These are phyloP conservation scores for Vicia villosa DNA, from an alignment of 306 rosid genomes.

Conservation along the genomic window DNA sequence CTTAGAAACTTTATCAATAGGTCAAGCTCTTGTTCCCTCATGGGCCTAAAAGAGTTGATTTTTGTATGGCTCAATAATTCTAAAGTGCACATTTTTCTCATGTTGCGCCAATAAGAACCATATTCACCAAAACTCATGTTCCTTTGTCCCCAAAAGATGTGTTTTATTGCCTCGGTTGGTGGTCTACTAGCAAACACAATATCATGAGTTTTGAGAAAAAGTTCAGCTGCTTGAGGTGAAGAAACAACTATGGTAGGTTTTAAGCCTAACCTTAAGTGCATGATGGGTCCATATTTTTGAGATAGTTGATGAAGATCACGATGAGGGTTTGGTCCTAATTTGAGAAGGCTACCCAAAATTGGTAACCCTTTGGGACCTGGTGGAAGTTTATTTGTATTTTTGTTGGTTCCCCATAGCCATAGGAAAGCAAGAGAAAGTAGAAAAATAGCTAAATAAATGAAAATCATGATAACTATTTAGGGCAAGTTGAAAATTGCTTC, in stretches of 20 bases:
- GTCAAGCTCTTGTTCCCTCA: conserved; percentile 62
- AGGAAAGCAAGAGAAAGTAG: conserved; percentile 41
- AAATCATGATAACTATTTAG: conserved; percentile 33
- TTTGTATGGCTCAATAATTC: conserved; percentile 58
- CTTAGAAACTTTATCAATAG: conserved; percentile 38
- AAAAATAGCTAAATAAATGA: conserved; percentile 39
- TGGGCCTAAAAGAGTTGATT: conserved; percentile 48
- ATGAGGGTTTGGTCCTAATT: conserved; percentile 57
- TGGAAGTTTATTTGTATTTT: conserved; percentile 48
- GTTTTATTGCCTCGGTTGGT: conserved; percentile 39
- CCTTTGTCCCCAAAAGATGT: conserved; percentile 51
- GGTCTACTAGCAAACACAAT: conserved; percentile 66
- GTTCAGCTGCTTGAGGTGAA: conserved; percentile 70
- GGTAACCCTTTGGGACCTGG: conserved; percentile 79
- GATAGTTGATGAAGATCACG: conserved; percentile 53
- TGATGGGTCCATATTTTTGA: conserved; percentile 62
- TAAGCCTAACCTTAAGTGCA: conserved; percentile 58
- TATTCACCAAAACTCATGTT: conserved; percentile 45
- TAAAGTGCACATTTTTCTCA: conserved; percentile 66
- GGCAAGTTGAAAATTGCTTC: background rate
- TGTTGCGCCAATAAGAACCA: conserved; percentile 73
- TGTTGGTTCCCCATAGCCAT: conserved; percentile 38
- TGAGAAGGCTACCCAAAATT: conserved; percentile 57
- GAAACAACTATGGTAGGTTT: conserved; percentile 60
- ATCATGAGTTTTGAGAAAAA: conserved; percentile 68